These are phyloP conservation scores for Geopyxis carbonaria DNA, from an alignment of 495 filamentous ascomycete species.

Conservation along the genomic window DNA sequence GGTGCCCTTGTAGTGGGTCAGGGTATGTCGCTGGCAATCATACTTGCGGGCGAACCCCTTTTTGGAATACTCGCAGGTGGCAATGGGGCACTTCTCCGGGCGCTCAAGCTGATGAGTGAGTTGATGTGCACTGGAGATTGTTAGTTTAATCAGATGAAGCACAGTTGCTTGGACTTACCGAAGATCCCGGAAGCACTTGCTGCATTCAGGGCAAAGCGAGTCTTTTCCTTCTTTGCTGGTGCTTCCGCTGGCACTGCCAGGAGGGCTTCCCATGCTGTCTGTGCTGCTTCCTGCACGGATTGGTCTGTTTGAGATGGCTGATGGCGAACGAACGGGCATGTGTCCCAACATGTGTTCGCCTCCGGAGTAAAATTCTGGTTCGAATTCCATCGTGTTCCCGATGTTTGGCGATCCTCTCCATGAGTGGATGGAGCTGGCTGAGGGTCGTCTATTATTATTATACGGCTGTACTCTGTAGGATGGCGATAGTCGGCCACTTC, in stretches of 20 bases:
- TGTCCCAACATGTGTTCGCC: slow-evolving; percentile 3
- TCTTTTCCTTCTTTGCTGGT: slow-evolving; percentile 22
- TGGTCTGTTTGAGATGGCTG: slow-evolving; percentile 9
- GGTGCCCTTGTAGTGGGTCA: slow-evolving; percentile 97
- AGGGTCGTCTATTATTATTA: slow-evolving; percentile 12
- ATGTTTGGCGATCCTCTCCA: slow-evolving; percentile 15
- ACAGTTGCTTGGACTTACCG: slow-evolving; percentile 1
- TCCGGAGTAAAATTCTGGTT: slow-evolving; percentile 7
- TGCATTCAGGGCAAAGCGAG: slow-evolving; percentile 22
- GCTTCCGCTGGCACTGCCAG: slow-evolving; percentile 9
- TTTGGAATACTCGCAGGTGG: slow-evolving; percentile 81
- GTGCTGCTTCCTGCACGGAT: slow-evolving; percentile 13
- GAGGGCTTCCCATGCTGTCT: slow-evolving; percentile 15
- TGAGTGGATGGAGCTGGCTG: slow-evolving; percentile 18
- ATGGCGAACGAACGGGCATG: slow-evolving; percentile 10
- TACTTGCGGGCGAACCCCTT: slow-evolving; percentile 97
- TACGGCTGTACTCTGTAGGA: slow-evolving; percentile 3
- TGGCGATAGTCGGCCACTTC: slow-evolving; percentile 3
- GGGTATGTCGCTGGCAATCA: slow-evolving; percentile 93
- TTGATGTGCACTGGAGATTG: slow-evolving; percentile 67
- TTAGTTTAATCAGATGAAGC: neutral
- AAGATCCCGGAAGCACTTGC: slow-evolving; percentile 23
- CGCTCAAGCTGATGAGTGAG: slow-evolving; percentile 86
- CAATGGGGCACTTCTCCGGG: slow-evolving; percentile 91
- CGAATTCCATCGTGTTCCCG: slow-evolving; percentile 6